These are phyloP conservation scores for Grammothele lineata DNA, from an alignment of 768 basidiomycete genomes.

Conservation along the genomic window DNA sequence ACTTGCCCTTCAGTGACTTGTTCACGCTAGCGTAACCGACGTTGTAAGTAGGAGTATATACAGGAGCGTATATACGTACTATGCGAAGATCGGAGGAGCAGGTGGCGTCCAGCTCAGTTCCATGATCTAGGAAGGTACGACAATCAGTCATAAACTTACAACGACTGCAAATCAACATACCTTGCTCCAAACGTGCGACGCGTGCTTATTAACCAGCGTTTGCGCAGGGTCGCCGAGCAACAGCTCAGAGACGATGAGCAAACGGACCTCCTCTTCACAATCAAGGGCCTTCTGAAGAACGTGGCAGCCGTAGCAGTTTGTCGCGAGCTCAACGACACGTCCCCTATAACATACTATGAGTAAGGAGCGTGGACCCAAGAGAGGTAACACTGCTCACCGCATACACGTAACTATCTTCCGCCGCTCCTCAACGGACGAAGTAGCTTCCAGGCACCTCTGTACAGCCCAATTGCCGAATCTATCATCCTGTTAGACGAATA, in stretches of 20 bases:
- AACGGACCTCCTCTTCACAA: constrained; percentile 82
- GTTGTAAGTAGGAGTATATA: neutral
- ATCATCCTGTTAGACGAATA: constrained; percentile 3
- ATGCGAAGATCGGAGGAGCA: constrained; percentile 84
- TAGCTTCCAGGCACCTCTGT: constrained; percentile 81
- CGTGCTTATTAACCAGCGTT: constrained; percentile 87
- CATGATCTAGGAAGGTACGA: constrained; percentile 60
- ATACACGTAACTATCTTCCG: constrained; percentile 83
- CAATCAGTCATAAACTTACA: constrained; percentile 6
- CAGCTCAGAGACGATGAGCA: constrained; percentile 81
- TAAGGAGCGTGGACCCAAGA: neutral
- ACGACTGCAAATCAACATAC: too few relatives aligned
- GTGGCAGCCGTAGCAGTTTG: constrained; percentile 87
- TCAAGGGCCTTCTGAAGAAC: constrained; percentile 88
- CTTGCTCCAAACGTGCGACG: constrained; percentile 92
- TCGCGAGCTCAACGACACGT: constrained; percentile 81
- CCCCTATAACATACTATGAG: constrained; percentile 40
- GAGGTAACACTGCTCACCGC: constrained; percentile 44
- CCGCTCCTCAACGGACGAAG: constrained; percentile 67
- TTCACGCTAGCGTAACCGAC: constrained; percentile 55
- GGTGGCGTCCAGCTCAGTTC: constrained; percentile 84
- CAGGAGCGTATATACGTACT: constrained; percentile 44
- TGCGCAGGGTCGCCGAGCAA: constrained; percentile 80
- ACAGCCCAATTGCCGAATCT: constrained; percentile 95
- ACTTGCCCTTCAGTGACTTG: constrained; percentile 81